Evolutionary conservation across 1,284 basidiomycete species (phyloP).

Genomic region (Cryptococcus sp.): DNA sequence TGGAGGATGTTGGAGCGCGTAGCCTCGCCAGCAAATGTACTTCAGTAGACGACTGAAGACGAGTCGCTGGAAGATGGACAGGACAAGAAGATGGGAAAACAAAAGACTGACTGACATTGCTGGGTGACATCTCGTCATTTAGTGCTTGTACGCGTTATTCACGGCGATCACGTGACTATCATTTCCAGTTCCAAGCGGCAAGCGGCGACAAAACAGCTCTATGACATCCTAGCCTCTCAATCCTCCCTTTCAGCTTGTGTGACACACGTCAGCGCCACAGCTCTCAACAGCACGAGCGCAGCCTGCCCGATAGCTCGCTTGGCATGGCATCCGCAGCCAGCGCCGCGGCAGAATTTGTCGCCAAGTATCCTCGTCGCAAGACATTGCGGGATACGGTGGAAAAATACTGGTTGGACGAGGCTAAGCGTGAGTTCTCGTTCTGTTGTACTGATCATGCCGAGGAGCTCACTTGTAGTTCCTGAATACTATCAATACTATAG

Average conservation of each 20-base stretch:
- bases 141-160: no score
- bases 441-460: no score
- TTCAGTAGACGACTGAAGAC: no score
- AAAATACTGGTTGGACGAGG: conserved; percentile 51
- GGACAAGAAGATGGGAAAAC: no score
- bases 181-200: background rate
- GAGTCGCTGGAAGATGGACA: no score
- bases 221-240: no score
- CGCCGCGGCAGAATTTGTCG: conserved; percentile 44
- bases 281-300: conserved; percentile 2
- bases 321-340: conserved; percentile 29
- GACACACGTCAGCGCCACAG: background rate
- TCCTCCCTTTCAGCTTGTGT: no score
- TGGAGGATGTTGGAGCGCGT: no score
- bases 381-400: conserved; percentile 43
- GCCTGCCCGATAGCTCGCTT: background rate
- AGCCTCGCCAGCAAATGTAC: no score
- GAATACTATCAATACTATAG: conserved; percentile 17
- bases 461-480: background rate
- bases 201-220: background rate
- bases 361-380: conserved; percentile 42
- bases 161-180: background rate
- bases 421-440: conserved; percentile 36
- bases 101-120: no score
- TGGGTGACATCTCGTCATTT: no score